Percentiles rank a stretch among this genome's conserved stretches.
Evolutionary conservation across 2,329 filamentous ascomycete species (phyloP).

Genomic region (Akanthomyces lecanii): DNA sequence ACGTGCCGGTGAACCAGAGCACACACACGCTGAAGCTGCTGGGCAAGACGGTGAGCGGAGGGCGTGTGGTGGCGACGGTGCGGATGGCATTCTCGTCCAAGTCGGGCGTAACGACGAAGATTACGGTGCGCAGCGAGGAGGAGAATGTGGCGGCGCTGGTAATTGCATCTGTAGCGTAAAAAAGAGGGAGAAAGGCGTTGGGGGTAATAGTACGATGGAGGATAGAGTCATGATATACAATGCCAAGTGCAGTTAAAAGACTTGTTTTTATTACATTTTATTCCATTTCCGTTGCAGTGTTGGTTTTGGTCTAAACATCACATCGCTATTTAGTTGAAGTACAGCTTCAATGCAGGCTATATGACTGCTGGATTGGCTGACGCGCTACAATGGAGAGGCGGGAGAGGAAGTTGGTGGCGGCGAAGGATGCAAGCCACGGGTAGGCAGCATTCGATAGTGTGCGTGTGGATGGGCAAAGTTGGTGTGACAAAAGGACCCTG

Average conservation of each 20-base stretch:
- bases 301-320: not conserved
- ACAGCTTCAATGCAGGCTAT: too few relatives aligned
- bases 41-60: constrained; percentile 89
- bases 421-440: not conserved
- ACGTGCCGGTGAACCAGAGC: constrained; percentile 80
- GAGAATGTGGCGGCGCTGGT: constrained; percentile 83
- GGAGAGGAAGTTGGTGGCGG: not conserved
- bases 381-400: not conserved
- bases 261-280: not conserved
- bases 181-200: constrained; percentile 28
- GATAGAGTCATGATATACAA: constrained; percentile 19
- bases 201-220: constrained; percentile 33
- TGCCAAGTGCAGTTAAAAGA: constrained; percentile 3
- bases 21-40: constrained; percentile 95
- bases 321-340: too few relatives aligned
- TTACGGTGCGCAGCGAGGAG: constrained; percentile 87
- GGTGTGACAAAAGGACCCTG: not conserved
- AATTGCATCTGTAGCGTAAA: constrained; percentile 76
- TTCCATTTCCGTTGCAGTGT: not conserved
- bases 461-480: not conserved
- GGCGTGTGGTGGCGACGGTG: constrained; percentile 79
- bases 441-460: not conserved
- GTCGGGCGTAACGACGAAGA: constrained; percentile 92
- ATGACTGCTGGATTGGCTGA: too few relatives aligned
- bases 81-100: constrained; percentile 93